Evolutionary conservation across 163 green algal species (phyloP).

Genomic region (Coccomyxa subellipsoidea): DNA sequence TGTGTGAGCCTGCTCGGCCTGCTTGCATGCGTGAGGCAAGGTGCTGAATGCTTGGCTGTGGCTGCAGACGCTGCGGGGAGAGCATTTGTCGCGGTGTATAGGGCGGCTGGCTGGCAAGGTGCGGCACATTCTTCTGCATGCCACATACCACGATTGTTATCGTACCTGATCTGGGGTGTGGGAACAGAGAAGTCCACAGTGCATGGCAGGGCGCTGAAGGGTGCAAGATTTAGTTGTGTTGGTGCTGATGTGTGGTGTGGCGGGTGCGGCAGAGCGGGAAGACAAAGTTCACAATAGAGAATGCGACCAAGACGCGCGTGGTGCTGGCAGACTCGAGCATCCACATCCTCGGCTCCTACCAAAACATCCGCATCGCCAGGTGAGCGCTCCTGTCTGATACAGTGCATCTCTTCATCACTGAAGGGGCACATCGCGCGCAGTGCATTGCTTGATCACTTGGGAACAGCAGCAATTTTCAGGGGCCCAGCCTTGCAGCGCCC

Average conservation of each 20-base stretch:
- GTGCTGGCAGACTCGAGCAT: constrained; percentile 97
- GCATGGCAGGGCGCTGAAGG: too few relatives aligned
- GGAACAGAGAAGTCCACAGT: too few relatives aligned
- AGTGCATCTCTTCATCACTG: background rate
- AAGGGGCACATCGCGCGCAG: background rate
- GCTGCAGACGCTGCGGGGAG: constrained; percentile 86
- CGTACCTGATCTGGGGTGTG: too few relatives aligned
- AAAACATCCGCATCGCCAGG: constrained; percentile 43
- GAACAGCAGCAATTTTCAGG: background rate
- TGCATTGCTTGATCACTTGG: background rate
- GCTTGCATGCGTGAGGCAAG: background rate
- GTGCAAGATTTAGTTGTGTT: too few relatives aligned
- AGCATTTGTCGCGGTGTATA: constrained; percentile 96
- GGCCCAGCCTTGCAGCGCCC: too few relatives aligned
- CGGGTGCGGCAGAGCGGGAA: constrained; percentile 77
- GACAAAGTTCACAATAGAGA: constrained; percentile 99
- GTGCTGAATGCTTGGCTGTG: background rate
- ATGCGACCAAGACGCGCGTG: constrained; percentile 94
- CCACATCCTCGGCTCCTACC: constrained; percentile 94
- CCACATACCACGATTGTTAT: too few relatives aligned
- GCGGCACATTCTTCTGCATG: background rate
- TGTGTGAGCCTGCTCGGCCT: too few relatives aligned
- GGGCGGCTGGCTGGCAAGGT: constrained; percentile 86
- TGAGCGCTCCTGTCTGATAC: background rate
- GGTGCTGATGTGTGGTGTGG: background rate